Base-by-base conservation (phyloP, 768 basidiomycete genomes). In the Boletus sp. region DNA sequence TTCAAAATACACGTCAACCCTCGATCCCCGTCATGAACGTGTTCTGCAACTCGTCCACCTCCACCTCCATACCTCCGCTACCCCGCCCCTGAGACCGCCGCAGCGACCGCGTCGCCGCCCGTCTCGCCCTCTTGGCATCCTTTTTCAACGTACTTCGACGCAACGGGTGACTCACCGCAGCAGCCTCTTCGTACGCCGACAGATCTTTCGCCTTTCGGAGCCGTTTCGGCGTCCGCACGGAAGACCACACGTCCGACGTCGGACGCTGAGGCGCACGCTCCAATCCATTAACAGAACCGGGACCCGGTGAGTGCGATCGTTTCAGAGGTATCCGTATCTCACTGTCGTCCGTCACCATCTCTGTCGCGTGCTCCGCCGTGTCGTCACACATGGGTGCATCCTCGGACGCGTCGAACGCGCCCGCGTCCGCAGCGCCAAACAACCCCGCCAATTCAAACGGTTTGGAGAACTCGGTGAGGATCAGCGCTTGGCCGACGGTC, bases 401-500 rank as follows among this genome's bases (percentile, higher is more conserved):
- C 40, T 55, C 56, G 7, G 30, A 68, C 5, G 40, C 83, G 45
- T 29, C 45, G 56, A 91, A 91, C 9, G 90, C 92, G n/a, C 86
- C 89, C 11, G 84, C 85, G 67, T 94, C 94, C 0, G 90, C 87
- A 40, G 80, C 82, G 6, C 86, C 85, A 61, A 96, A 94, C 5
- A 98, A 72, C 0, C 88, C 94, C 11, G 83, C 91, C 3, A 89
- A 71, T 58, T 88, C 83, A 66, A 98, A 97, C 3, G 93, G 89
- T 56, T 87, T 84, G 10, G 86, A 85, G 28, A 92, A 83, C 45
- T 77, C 73, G 2, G 74, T 76, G 5, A 97, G 69, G 48, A 97
- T 92, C 63, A 92, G 85, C 0, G 90, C 87, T 62, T 92, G 86
- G 9, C 90, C 90, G 35, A 90, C 86, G 54, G 80, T 83, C 65